Evolutionary conservation across 2,329 filamentous ascomycete species (phyloP).

Genomic region (Arthrobotrys conoides): DNA sequence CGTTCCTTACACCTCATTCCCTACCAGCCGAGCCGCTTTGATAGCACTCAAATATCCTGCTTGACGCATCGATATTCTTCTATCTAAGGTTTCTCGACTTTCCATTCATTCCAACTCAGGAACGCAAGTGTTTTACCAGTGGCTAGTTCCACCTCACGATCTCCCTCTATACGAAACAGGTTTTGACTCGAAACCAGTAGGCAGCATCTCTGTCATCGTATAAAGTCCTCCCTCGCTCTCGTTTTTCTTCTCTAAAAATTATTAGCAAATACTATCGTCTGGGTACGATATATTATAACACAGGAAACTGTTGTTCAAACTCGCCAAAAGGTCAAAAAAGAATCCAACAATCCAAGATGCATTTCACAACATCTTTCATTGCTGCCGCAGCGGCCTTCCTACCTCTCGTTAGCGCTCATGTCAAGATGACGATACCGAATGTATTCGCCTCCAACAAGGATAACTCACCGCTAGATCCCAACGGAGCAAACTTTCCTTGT

Average conservation of each 20-base stretch:
- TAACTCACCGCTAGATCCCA: constrained; percentile 76
- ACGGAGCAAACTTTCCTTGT: constrained; percentile 84
- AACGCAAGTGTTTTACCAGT: constrained; percentile 54
- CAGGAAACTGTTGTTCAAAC: constrained; percentile 35
- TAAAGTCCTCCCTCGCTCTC: constrained; percentile 32
- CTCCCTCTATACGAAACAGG: constrained; percentile 49
- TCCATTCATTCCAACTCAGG: constrained; percentile 59
- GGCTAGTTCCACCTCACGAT: constrained; percentile 53
- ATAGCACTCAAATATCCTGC: constrained; percentile 57
- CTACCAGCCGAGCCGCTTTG: constrained; percentile 48
- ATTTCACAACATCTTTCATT: constrained; percentile 71
- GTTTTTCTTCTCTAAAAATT: constrained; percentile 15
- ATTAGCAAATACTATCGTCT: constrained; percentile 41
- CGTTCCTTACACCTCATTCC: constrained; percentile 59
- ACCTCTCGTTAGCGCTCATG: constrained; percentile 78
- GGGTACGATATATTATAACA: constrained; percentile 57
- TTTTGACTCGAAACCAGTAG: constrained; percentile 60
- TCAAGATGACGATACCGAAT: constrained; percentile 79
- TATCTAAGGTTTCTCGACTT: constrained; percentile 54
- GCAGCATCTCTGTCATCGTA: constrained; percentile 33
- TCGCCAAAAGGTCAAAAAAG: constrained; percentile 15
- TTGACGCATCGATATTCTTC: constrained; percentile 61
- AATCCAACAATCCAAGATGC: constrained; percentile 66
- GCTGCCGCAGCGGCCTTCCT: constrained; percentile 72
- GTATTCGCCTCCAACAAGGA: constrained; percentile 67